Base-by-base conservation (phyloP, 192 early-diverging fungal genomes). In the Lobosporangium transversale region DNA sequence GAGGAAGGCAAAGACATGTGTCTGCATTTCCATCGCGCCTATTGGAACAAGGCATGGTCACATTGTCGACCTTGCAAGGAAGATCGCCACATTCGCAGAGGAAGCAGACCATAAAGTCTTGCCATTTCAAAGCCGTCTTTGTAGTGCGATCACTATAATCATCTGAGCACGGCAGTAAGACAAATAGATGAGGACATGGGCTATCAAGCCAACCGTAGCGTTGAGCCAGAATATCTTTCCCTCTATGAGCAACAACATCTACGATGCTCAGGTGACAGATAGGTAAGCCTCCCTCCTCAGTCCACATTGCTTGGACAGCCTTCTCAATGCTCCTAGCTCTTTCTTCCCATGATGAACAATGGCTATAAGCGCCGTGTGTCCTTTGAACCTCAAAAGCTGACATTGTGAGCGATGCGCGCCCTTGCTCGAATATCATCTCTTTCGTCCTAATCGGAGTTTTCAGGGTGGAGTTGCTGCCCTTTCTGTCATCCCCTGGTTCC, bases 31-130 rank as follows among this genome's bases (percentile, higher is more conserved):
- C 26, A 18, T 32, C 15, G 6, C 4, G 53, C 29, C n/a, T 5
- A 17, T 35, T 4, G 8, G 8, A 14, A 40, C 37, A 40, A 7
- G 7, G 37, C 14, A 40, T 40, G 7, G 7, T 14, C 37, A 40
- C 37, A 40, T 14, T 14, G 14, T 40, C 37, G 53, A 33, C 53
- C 27, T 7, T 18, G 14, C 35, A n/a, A 21, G 54, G 55, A 14
- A 74, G 48, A n/a, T 65, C 70, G 8, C 56, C 57, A 21, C 70
- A 74, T 21, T 74, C 70, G 20, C 70, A 74, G 5, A 74, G 32
- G 27, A 74, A 74, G 20, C 66, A 37, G 0, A 66, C 10, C n/a
- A 61, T 43, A 27, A 69, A 69, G 32, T 69, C 67, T n/a, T 23
- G 52, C 67, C 67, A 69, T 0, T 21, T 37, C 67, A 53, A 23